Conservation (phyloP, 345 rosid genomes). For the Eucalyptus marginata region DNA sequence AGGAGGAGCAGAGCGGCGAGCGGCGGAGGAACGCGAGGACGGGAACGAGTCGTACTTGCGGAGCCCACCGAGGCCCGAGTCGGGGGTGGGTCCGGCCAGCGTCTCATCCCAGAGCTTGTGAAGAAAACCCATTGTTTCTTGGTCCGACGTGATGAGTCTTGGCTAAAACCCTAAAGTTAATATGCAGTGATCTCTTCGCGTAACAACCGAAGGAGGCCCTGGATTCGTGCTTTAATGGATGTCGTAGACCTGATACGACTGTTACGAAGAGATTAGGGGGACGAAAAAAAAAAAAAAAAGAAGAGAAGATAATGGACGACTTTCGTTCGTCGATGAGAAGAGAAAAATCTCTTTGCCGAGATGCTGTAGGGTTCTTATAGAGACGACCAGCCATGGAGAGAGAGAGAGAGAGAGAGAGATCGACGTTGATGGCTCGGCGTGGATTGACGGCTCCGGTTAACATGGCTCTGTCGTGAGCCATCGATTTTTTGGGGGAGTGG, state of each 20-base stretch:
- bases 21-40: conserved; percentile 5
- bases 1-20: background rate
- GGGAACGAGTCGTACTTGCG: conserved; percentile 44
- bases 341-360: background rate
- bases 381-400: background rate
- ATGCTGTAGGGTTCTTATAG: conserved; percentile 23
- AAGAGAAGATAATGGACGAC: conserved; percentile 7
- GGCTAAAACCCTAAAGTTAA: background rate
- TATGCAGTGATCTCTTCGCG: background rate
- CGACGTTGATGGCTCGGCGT: conserved; percentile 3
- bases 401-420: background rate
- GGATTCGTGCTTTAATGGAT: background rate
- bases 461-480: background rate
- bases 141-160: background rate
- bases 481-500: background rate
- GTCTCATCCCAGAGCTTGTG: conserved; percentile 95
- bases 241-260: conserved; percentile 17
- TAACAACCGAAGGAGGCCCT: conserved; percentile 30
- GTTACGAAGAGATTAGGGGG: conserved; percentile 34
- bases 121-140: conserved; percentile 45
- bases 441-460: conserved; percentile 15
- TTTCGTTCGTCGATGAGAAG: background rate
- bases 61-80: conserved; percentile 48
- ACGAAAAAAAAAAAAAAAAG: conserved; percentile 8
- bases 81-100: conserved; percentile 83